Base-by-base conservation (phyloP, 345 rosid species). In the Moricandia moricandioides region DNA sequence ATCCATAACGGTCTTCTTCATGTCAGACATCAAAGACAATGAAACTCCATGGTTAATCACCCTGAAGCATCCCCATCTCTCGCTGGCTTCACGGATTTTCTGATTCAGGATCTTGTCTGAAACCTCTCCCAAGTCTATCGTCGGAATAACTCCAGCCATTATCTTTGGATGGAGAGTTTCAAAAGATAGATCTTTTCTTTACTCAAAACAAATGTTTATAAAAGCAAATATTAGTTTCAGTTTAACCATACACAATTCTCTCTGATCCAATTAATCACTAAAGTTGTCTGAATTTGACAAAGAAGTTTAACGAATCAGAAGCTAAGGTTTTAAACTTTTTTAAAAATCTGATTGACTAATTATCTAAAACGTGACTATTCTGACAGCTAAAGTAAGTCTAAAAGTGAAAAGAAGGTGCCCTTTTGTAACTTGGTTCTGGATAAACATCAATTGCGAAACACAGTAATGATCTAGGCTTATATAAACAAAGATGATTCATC, bases 41-140 rank as follows among this genome's bases (percentile, higher is more conserved):
- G 90, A 78, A 30, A 93, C 72, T 18, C 74, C 77, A 78, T 94
- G 97, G 81, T 94, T 89, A 2, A 85, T 82, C 10, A 89, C 17
- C 79, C 95, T 83, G 82, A 94, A 91, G 78, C 97, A 91, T 11
- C 97, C 97, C 92, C 86, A 85, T 14, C 82, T 83, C 81, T 88
- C 91, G 27, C 95, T 76, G 0, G 91, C 93, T 78, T 79, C 83
- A 40, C 78, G 78, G 61, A 78, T 72, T 77, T 85, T 82, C 56
- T 88, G 81, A 30, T 83, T 81, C 65, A 67, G 57, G 5, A 66
- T 68, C 59, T 87, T 60, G 30, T 56, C 76, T 3, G 85, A 83
- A 57, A 85, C 80, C 51, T 86, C 89, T 5, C 58, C 58, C 9
- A 93, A 59, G 77, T 89, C 88, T 30, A 91, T 82, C 0, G 77